Percentiles rank a stretch among this genome's conserved stretches.
Conservation (phyloP, 768 basidiomycete species). For the Collybia mongolica region DNA sequence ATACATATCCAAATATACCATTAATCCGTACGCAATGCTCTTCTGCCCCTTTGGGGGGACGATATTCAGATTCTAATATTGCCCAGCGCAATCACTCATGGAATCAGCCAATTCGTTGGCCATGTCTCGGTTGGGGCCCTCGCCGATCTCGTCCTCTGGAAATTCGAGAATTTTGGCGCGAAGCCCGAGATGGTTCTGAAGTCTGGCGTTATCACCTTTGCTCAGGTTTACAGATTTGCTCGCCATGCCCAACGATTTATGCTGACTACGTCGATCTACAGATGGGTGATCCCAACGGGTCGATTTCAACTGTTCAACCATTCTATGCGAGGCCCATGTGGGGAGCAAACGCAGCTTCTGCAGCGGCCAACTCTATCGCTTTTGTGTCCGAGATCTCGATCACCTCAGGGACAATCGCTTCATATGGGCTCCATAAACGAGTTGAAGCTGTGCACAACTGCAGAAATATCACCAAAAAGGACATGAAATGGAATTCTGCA, state of each 20-base stretch:
- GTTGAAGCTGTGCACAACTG: conserved; percentile 77
- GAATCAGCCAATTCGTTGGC: conserved; percentile 85
- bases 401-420: conserved; percentile 51
- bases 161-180: conserved; percentile 88
- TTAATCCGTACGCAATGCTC: conserved; percentile 78
- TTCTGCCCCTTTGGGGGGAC: background rate
- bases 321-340: conserved; percentile 90
- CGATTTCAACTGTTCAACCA: conserved; percentile 95
- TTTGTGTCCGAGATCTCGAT: conserved; percentile 85
- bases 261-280: conserved; percentile 27
- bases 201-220: conserved; percentile 89
- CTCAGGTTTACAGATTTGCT: conserved; percentile 53
- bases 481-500: conserved; percentile 91
- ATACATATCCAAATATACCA: conserved; percentile 94
- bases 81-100: conserved; percentile 86
- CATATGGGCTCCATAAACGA: conserved; percentile 71
- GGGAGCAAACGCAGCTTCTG: conserved; percentile 76
- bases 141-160: conserved; percentile 96
- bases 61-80: background rate
- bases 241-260: background rate
- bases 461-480: conserved; percentile 72
- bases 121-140: conserved; percentile 79
- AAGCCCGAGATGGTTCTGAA: conserved; percentile 96
- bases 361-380: conserved; percentile 78
- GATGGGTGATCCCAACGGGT: conserved; percentile 98